Evolutionary conservation across 805 yeast genomes (phyloP), one percentile per base, ranked within the genome.

Genomic region (Metschnikowia similis): DNA sequence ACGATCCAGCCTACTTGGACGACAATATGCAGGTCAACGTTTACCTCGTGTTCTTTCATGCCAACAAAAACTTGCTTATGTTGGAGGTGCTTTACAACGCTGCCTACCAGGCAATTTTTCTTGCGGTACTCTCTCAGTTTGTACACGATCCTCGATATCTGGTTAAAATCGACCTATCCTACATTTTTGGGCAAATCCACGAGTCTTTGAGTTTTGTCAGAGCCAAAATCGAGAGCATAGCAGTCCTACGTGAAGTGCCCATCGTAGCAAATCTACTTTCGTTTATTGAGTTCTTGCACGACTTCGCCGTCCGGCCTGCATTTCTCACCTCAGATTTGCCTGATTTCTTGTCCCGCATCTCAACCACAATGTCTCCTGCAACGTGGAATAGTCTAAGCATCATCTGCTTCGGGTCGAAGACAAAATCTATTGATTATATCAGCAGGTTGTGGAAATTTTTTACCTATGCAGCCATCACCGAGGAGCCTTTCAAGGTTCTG

Each of bases 371-470:
- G 37, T 44, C 41, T 17, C 48, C 53, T 8, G 48, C 41, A 30
- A 29, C 31, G 2, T 55, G 56, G 55, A 41, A 47, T 2, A 38
- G 45, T 13, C 35, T 55, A 35, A 31, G 48, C 9, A 29, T 37
- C 40, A 36, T 44, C 30, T 50, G 53, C 50, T 56, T 56, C 45
- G 59, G 59, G 13, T 41, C 48, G 13, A 35, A 11, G 41, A 42
- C 28, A 9, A 47, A 45, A 16, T 44, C 49, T 30, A 38, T n/a
- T 8, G 49, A 45, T 26, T 52, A 56, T 38, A 32, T 52, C 16
- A 38, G 30, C 34, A 56, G 47, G 46, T 36, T 56, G 21, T 56
- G 59, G 59, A 51, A 45, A n/a, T 41, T 56, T 13, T 56, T 53
- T 2, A 32, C 44, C 44, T 49, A 47, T 16, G 44, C 49, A 4